Base-by-base conservation (phyloP, 2,329 filamentous ascomycete genomes). In the Hypoxylon rubiginosum region DNA sequence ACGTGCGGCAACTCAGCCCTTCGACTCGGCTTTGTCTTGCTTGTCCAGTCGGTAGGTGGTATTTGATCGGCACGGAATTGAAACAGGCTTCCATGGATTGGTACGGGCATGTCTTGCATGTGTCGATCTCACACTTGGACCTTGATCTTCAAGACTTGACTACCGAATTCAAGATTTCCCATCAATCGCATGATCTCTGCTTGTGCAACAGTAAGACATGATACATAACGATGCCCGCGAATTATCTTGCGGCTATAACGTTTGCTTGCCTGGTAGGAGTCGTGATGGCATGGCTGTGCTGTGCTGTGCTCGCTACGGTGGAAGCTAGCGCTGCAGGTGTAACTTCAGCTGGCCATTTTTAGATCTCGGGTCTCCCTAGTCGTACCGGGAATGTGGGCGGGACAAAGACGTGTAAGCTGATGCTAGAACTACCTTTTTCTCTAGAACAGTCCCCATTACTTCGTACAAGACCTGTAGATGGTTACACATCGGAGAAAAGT, bases 301-400 rank as follows among this genome's bases (percentile, higher is more conserved):
- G 24, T 36, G 55, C 26, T 58, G 24, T 34, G 32, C 4, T 43
- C 17, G 39, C 39, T 41, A 50, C 11, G 13, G 24, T 28, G 26
- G 8, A 26, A 17, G 52, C 49, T 63, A 60, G 41, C 58, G 54
- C 50, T 46, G 61, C 61, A 36, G 15, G 43, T 46, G 46, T 39
- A 10, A 57, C 39, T 28, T 58, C 50, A 41, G 58, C 39, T 32
- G 45, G 51, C n/a, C 57, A 60, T 58, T 58, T 64, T 64, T 64
- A 64, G 56, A 58, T 61, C 50, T 41, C 34, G 13, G 26, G 3
- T 45, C n/a, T n/a, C n/a, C n/a, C 36, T 28, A 53, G 10, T 24
- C 26, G 39, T 19, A 13, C 26, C 7, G 26, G 26, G 24, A 43
- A 17, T 24, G 8, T 32, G 24, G 30, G 19, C 26, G 39, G 2